Percentiles rank a stretch among this genome's conserved stretches.
These are phyloP conservation scores for Fusarium ambrosium DNA, from an alignment of 2,329 filamentous ascomycete species.

Conservation along the genomic window DNA sequence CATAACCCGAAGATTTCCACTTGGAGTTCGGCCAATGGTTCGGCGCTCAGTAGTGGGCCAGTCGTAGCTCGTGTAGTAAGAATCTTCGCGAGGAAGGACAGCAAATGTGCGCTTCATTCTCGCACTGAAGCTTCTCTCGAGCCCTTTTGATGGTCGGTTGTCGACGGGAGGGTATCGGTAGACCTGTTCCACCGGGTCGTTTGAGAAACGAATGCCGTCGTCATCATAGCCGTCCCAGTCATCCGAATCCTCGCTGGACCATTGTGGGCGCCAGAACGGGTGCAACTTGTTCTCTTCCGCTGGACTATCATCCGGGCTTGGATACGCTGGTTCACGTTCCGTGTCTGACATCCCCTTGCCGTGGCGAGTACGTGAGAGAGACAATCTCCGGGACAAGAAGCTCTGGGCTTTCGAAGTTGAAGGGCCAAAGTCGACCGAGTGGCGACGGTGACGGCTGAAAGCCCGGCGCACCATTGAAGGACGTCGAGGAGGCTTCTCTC, in stretches of 20 bases:
- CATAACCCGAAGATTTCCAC: conserved; percentile 72
- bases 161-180: conserved; percentile 64
- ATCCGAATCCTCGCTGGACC: conserved; percentile 52
- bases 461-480: conserved; percentile 68
- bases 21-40: conserved; percentile 70
- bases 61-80: conserved; percentile 48
- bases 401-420: conserved; percentile 56
- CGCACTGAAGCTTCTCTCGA: conserved; percentile 64
- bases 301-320: conserved; percentile 60
- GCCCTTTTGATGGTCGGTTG: conserved; percentile 58
- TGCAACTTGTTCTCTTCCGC: conserved; percentile 69
- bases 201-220: conserved; percentile 42
- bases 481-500: conserved; percentile 60
- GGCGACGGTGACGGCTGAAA: conserved; percentile 63
- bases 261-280: conserved; percentile 72
- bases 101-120: conserved; percentile 72
- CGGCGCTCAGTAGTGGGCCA: conserved; percentile 63
- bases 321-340: conserved; percentile 53
- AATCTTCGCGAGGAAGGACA: conserved; percentile 65
- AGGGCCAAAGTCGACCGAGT: conserved; percentile 59
- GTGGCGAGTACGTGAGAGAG: conserved; percentile 61
- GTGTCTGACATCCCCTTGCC: conserved; percentile 49
- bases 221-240: conserved; percentile 49
- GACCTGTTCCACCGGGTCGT: conserved; percentile 56
- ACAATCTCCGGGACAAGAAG: conserved; percentile 66